These are phyloP conservation scores for Mycena haematopus DNA, from an alignment of 768 basidiomycete species.

Conservation along the genomic window DNA sequence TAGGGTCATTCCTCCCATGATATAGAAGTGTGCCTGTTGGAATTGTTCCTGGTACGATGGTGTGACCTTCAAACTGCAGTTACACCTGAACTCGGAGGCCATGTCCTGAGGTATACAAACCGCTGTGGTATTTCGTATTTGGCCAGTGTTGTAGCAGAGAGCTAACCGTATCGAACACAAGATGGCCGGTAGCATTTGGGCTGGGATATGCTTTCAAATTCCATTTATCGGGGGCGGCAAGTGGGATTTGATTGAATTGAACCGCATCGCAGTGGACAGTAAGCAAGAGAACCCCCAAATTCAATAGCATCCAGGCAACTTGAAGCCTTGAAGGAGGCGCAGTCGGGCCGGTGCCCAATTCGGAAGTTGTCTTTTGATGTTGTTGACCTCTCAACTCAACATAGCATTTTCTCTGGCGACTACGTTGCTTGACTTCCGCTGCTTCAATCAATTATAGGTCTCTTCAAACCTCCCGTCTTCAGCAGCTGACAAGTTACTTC, in stretches of 20 bases:
- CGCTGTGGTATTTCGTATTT: conserved; percentile 18
- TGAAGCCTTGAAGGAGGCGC: no score
- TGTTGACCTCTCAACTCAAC: not conserved
- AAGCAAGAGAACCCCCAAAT: not conserved
- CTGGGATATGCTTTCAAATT: conserved; percentile 15
- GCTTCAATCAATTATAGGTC: not conserved
- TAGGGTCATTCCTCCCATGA: conserved; percentile 39
- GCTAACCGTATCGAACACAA: conserved; percentile 26
- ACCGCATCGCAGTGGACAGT: not conserved
- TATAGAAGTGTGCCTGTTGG: conserved; percentile 46
- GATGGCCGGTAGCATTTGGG: conserved; percentile 23
- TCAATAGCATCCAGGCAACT: not conserved
- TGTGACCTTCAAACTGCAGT: conserved; percentile 37
- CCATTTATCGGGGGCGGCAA: conserved; percentile 12
- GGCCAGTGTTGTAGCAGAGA: conserved; percentile 27
- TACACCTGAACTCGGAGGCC: not conserved
- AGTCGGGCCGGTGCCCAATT: not conserved
- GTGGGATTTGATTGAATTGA: conserved; percentile 7
- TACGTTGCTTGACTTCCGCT: not conserved
- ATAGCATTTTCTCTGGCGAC: not conserved
- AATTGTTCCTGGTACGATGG: conserved; percentile 41
- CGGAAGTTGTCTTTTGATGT: not conserved
- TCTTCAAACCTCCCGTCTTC: no score
- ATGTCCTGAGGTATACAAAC: not conserved
- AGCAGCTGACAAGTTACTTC: no score